Evolutionary conservation across 495 filamentous ascomycete genomes (phyloP).

Genomic region (Cryomyces minteri): DNA sequence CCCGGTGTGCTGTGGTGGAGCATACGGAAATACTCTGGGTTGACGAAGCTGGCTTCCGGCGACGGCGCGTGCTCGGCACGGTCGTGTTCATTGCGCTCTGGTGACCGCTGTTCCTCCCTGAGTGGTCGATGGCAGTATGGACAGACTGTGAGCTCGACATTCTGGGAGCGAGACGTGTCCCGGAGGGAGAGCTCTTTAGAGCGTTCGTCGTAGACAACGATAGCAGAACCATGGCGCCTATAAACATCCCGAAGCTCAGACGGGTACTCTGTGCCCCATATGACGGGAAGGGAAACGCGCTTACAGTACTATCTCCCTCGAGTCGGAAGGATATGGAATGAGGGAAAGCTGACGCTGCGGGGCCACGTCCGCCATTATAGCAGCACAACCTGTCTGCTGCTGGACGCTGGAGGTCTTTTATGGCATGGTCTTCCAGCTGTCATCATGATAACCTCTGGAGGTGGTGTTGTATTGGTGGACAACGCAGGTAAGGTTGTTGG

Average conservation of each 20-base stretch:
- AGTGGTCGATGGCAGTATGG: constrained; percentile 78
- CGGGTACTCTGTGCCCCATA: neutral
- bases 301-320: constrained; percentile 19
- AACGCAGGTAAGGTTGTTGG: no score
- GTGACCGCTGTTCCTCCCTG: constrained; percentile 26
- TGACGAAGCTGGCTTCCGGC: constrained; percentile 51
- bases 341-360: constrained; percentile 18
- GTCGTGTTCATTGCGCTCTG: constrained; percentile 15
- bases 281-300: neutral
- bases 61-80: constrained; percentile 1
- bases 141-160: constrained; percentile 45
- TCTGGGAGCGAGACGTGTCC: constrained; percentile 30
- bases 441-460: no score
- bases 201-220: constrained; percentile 76
- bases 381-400: no score
- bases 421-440: no score
- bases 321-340: constrained; percentile 19
- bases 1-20: constrained; percentile 44
- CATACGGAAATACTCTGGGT: constrained; percentile 87
- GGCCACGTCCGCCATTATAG: constrained; percentile 9
- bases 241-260: neutral
- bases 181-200: constrained; percentile 72
- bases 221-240: constrained; percentile 79
- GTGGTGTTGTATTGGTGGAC: no score
- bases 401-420: no score